A percentile compares a stretch with the other conserved stretches of the same genome.
Conservation (phyloP, 306 rosid species). For the Trifolium dubium region DNA sequence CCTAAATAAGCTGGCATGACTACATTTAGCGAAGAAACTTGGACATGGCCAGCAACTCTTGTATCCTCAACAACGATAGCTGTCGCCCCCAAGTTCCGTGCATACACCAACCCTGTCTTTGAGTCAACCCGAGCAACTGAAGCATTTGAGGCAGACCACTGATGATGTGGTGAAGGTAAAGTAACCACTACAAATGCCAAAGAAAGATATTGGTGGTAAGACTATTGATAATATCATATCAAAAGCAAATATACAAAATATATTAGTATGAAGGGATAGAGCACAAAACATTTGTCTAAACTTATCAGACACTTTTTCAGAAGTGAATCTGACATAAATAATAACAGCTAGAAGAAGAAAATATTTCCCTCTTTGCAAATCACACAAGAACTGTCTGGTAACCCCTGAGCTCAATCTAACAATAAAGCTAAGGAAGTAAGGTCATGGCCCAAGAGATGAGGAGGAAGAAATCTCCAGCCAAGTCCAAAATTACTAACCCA, state of each 20-base stretch:
- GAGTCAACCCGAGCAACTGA: conserved; percentile 78
- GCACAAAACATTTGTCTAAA: conserved; percentile 27
- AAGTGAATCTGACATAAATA: no score
- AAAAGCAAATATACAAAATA: conserved; percentile 32
- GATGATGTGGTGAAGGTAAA: conserved; percentile 90
- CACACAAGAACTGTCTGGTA: no score
- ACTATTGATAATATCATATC: conserved; percentile 34
- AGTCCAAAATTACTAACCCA: no score
- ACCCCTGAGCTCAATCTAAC: neutral
- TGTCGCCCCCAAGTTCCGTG: conserved; percentile 73
- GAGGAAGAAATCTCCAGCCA: no score
- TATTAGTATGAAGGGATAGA: conserved; percentile 9
- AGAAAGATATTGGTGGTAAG: conserved; percentile 35
- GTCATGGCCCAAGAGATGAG: no score
- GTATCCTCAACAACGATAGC: conserved; percentile 80
- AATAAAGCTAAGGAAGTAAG: no score
- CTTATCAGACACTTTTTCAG: conserved; percentile 32
- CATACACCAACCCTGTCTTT: conserved; percentile 63
- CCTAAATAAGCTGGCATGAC: conserved; percentile 72
- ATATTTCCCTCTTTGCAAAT: no score
- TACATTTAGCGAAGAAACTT: conserved; percentile 83
- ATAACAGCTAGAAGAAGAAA: no score
- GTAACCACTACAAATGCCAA: conserved; percentile 67
- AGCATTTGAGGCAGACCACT: conserved; percentile 84
- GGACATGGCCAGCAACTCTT: conserved; percentile 83